Conservation (phyloP, 495 filamentous ascomycete genomes). For the Aspergillus asperescens region DNA sequence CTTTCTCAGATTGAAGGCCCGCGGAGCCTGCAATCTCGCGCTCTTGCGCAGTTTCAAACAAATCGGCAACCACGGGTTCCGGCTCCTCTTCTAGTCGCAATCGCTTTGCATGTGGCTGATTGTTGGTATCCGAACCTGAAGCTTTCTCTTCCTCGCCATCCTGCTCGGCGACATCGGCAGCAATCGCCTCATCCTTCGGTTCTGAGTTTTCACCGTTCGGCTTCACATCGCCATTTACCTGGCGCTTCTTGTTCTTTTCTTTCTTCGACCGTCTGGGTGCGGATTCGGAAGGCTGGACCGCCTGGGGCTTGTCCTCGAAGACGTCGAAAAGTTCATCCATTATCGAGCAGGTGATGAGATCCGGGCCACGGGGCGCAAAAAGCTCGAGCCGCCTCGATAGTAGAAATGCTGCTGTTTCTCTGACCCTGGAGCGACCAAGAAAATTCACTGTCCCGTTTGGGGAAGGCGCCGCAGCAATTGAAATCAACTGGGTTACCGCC, state of each 20-base stretch:
- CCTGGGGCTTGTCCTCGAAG: slow-evolving; percentile 63
- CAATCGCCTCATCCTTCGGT: slow-evolving; percentile 43
- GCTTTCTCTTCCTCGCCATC: slow-evolving; percentile 19
- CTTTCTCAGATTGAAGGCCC: slow-evolving; percentile 69
- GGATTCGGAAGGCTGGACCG: slow-evolving; percentile 25
- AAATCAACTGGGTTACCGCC: slow-evolving; percentile 7
- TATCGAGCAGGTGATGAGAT: slow-evolving; percentile 15
- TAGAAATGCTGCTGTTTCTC: slow-evolving; percentile 21
- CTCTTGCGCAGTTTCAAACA: slow-evolving; percentile 93
- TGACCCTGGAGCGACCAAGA: slow-evolving; percentile 18
- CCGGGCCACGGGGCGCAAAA: slow-evolving; percentile 11
- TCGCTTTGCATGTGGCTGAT: slow-evolving; percentile 63
- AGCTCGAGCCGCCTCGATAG: slow-evolving; percentile 11
- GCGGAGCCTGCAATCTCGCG: slow-evolving; percentile 76
- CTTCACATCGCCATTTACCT: slow-evolving; percentile 73
- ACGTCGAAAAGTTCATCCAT: slow-evolving; percentile 87
- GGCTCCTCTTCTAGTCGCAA: slow-evolving; percentile 65
- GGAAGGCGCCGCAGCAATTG: slow-evolving; percentile 23
- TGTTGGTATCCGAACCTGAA: slow-evolving; percentile 26
- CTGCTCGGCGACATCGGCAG: slow-evolving; percentile 28
- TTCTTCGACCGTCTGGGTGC: slow-evolving; percentile 43
- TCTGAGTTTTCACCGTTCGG: slow-evolving; percentile 39
- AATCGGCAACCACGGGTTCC: slow-evolving; percentile 83
- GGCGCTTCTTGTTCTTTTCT: slow-evolving; percentile 72
- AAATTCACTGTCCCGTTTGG: slow-evolving; percentile 31